Conservation (phyloP, 1,139 yeast species). For the Magnusiomyces paraingens region DNA sequence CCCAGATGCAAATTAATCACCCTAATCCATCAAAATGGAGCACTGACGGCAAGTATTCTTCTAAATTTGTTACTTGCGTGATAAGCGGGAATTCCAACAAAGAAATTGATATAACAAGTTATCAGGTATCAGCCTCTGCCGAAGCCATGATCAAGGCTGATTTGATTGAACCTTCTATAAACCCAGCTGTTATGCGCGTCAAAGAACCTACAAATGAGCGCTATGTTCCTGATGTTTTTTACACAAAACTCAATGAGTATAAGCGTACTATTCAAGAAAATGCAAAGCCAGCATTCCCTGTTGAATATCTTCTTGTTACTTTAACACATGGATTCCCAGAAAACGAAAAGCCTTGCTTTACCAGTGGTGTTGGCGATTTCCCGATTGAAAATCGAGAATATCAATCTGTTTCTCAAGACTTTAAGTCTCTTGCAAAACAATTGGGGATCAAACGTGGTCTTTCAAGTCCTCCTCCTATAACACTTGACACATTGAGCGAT, state of each 20-base stretch:
- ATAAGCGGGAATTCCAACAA: slow-evolving; percentile 80
- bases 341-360: slow-evolving; percentile 43
- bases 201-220: slow-evolving; percentile 63
- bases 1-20: slow-evolving; percentile 59
- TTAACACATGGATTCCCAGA: slow-evolving; percentile 87
- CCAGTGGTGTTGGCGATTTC: slow-evolving; percentile 44
- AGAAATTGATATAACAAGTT: slow-evolving; percentile 84
- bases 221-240: slow-evolving; percentile 92
- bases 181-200: slow-evolving; percentile 81
- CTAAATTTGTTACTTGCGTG: slow-evolving; percentile 90
- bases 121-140: slow-evolving; percentile 83
- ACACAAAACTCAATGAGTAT: slow-evolving; percentile 79
- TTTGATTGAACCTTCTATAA: slow-evolving; percentile 79
- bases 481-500: slow-evolving; percentile 38
- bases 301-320: slow-evolving; percentile 82
- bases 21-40: slow-evolving; percentile 67
- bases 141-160: slow-evolving; percentile 87
- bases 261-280: slow-evolving; percentile 78
- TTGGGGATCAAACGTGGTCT: slow-evolving; percentile 37
- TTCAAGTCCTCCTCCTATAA: slow-evolving; percentile 28
- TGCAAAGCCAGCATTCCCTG: slow-evolving; percentile 96
- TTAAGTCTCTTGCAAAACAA: slow-evolving; percentile 43
- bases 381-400: slow-evolving; percentile 75
- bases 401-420: slow-evolving; percentile 67
- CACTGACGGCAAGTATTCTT: slow-evolving; percentile 62